Evolutionary conservation across 2,329 filamentous ascomycete species (phyloP).

Genomic region (Microdochium trichocladiopsis): DNA sequence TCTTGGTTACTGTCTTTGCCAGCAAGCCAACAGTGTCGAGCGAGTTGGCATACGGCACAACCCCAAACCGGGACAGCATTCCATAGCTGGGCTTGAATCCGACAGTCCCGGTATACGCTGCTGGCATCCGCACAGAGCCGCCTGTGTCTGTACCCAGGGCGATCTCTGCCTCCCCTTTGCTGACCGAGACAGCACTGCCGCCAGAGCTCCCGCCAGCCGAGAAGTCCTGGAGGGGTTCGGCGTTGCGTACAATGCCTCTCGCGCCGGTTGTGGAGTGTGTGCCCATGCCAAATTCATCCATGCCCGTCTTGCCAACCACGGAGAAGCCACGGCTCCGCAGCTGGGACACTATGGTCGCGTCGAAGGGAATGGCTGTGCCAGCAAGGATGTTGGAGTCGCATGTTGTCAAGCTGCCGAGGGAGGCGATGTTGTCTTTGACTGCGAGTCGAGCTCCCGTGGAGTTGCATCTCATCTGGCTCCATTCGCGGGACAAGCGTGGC

Average conservation of each 20-base stretch:
- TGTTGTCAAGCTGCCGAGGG: conserved; percentile 61
- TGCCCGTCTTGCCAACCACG: conserved; percentile 75
- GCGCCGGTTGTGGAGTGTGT: conserved; percentile 68
- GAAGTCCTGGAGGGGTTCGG: conserved; percentile 21
- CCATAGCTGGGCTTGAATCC: conserved; percentile 94
- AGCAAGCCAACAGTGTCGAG: conserved; percentile 84
- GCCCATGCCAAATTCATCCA: conserved; percentile 96
- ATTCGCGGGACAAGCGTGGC: background rate
- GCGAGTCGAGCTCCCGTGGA: conserved; percentile 38
- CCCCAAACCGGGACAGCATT: conserved; percentile 75
- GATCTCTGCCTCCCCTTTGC: conserved; percentile 45
- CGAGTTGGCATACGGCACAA: conserved; percentile 88
- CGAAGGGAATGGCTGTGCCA: conserved; percentile 68
- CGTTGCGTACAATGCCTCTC: conserved; percentile 57
- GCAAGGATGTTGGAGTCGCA: conserved; percentile 72
- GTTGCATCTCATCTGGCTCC: background rate
- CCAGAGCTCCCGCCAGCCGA: conserved; percentile 89
- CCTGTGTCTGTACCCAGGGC: conserved; percentile 92
- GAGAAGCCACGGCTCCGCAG: conserved; percentile 56
- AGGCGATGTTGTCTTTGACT: conserved; percentile 74
- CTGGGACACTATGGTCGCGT: conserved; percentile 71
- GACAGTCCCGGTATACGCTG: conserved; percentile 75
- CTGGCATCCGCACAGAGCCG: conserved; percentile 79
- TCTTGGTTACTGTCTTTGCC: conserved; percentile 42
- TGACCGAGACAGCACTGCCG: conserved; percentile 83